phyloP scores from a whole-genome alignment of 2,329 filamentous ascomycete species.

The Pestalotiopsis sp. region DNA sequence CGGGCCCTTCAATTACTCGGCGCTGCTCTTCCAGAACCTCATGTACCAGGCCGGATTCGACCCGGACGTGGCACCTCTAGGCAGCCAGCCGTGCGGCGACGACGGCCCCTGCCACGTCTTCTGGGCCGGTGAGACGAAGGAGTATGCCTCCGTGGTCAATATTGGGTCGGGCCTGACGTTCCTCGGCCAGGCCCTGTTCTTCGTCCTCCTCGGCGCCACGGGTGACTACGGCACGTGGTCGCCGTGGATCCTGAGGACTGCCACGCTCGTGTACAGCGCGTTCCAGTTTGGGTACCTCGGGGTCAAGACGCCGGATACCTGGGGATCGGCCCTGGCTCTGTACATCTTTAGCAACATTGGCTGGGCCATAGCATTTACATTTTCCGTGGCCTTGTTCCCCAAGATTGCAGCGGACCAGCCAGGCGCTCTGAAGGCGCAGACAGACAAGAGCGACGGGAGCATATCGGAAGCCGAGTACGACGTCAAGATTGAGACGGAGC shows the following conservation, averaged over 20 bases:
- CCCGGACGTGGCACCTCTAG: background rate
- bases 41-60: constrained; percentile 11
- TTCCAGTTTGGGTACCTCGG: constrained; percentile 10
- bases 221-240: constrained; percentile 9
- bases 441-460: background rate
- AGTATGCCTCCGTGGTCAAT: constrained; percentile 3
- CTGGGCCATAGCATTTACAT: background rate
- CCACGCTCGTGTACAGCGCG: background rate
- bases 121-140: constrained; percentile 6
- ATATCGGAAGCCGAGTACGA: background rate
- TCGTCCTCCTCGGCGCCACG: constrained; percentile 2
- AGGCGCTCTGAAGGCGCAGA: background rate
- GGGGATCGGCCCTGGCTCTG: background rate
- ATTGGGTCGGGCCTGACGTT: constrained; percentile 7
- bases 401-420: constrained; percentile 5
- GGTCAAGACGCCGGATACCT: background rate
- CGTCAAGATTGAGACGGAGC: background rate
- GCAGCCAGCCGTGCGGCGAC: constrained; percentile 1
- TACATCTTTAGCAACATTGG: constrained; percentile 8
- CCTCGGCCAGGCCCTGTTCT: background rate
- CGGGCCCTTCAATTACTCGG: background rate
- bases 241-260: constrained; percentile 1
- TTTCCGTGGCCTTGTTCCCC: constrained; percentile 6
- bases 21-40: constrained; percentile 8
- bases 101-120: constrained; percentile 3